Evolutionary conservation across 805 yeast species (phyloP).

Genomic region (Spathaspora boniae): DNA sequence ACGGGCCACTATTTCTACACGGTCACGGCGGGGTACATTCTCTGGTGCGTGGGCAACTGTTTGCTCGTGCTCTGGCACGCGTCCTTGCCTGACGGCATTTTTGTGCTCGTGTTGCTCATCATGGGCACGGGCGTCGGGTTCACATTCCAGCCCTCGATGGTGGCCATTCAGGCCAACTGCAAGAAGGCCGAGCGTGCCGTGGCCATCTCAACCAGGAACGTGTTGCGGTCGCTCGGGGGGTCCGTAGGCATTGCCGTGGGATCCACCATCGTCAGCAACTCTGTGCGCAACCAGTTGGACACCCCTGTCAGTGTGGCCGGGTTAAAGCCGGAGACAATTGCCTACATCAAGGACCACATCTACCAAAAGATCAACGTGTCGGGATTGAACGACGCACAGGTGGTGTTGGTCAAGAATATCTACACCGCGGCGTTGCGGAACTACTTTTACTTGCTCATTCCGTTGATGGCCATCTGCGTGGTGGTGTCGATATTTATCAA

Average conservation of each 20-base stretch:
- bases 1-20: conserved; percentile 28
- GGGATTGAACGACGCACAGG: conserved; percentile 15
- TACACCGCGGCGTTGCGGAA: conserved; percentile 29
- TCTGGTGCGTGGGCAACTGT: conserved; percentile 43
- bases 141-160: conserved; percentile 33
- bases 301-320: neutral
- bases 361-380: conserved; percentile 19
- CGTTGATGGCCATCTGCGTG: conserved; percentile 31
- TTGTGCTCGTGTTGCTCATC: conserved; percentile 31
- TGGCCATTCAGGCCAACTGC: conserved; percentile 47
- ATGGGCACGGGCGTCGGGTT: conserved; percentile 34
- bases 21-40: conserved; percentile 25
- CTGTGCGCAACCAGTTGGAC: conserved; percentile 21
- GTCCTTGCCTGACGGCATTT: conserved; percentile 17
- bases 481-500: conserved; percentile 24
- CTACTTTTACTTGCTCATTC: conserved; percentile 32
- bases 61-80: conserved; percentile 24
- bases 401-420: conserved; percentile 20
- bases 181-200: conserved; percentile 52
- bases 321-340: conserved; percentile 14
- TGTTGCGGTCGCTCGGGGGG: conserved; percentile 56
- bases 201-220: conserved; percentile 55
- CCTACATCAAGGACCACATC: conserved; percentile 23
- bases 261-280: conserved; percentile 36
- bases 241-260: conserved; percentile 53